Evolutionary conservation across 1,284 basidiomycete genomes (phyloP), one percentile per base, ranked within the genome.

Genomic region (Rhizoctonia solani): DNA sequence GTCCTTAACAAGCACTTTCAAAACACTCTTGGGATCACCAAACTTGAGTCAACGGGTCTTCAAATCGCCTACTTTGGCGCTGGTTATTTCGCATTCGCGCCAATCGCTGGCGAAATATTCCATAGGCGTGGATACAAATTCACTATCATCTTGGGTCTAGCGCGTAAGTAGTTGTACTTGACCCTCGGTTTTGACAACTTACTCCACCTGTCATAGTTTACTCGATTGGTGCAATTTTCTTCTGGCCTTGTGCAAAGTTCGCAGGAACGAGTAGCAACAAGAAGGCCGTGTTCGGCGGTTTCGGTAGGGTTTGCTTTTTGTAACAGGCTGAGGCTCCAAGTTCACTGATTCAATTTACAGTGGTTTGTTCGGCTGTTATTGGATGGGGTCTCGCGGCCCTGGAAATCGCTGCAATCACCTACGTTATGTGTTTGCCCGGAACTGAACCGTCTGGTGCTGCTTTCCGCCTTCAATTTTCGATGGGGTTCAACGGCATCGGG

Each of bases 1-100:
- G 91, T 93, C 34, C 81, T 93, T 66, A 92, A 92, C 78, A 85
- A 89, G 63, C 89, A 92, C 74, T 92, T 92, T 77, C 90, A 90
- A 78, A 76, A 74, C 11, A 84, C 89, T 6, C 88, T 92, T 71
- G 80, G 80, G 1, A 89, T 92, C 75, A 82, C 83, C 47, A 90
- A 88, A 73, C 83, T 89, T n/a, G 85, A 93, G 75, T 92, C 89
- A 50, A 92, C 93, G 1, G 84, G 92, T 69, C 44, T 46, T 9
- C 44, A 46, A 19, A 83, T 92, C 8, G 90, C 90, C 2, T 95
- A 94, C 78, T 95, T 94, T 71, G 75, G 88, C 79, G 78, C 70
- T 59, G 89, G 89, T 76, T 87, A 88, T 75, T 83, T 90, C 70
- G 82, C 84, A 66, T 87, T 80, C 75, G 78, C 84, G 14, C 86